Conservation (phyloP, 345 rosid species). For the Citrus reticulata region DNA sequence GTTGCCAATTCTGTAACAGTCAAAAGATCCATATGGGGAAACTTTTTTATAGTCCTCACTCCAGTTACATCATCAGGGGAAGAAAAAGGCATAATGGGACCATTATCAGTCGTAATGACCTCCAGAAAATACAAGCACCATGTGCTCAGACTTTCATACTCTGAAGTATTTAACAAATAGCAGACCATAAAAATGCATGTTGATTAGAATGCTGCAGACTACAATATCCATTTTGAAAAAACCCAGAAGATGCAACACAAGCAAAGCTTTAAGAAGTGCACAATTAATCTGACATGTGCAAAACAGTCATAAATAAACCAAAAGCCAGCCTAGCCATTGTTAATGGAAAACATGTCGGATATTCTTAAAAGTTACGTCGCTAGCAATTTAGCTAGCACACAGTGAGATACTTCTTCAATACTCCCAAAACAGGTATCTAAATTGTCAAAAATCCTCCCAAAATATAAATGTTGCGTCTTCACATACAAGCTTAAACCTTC, state of each 20-base stretch:
- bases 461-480: not conserved
- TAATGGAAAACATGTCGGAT: too few relatives aligned
- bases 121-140: too few relatives aligned
- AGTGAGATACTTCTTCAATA: not conserved
- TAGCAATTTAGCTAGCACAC: not conserved
- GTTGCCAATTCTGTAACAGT: not conserved
- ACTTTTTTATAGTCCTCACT: not conserved
- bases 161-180: not conserved
- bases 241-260: not conserved
- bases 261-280: not conserved
- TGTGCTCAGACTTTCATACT: too few relatives aligned
- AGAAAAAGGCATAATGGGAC: too few relatives aligned
- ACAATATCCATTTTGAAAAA: not conserved
- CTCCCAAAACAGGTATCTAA: not conserved
- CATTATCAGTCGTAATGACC: too few relatives aligned
- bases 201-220: not conserved
- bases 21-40: not conserved
- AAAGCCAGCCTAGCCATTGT: too few relatives aligned
- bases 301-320: not conserved
- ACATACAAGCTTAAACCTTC: not conserved
- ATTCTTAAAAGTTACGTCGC: not conserved
- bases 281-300: not conserved
- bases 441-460: not conserved
- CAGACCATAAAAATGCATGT: not conserved
- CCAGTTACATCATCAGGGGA: not conserved